Evolutionary conservation across 371 early-diverging fungal genomes (phyloP), one percentile per base, ranked within the genome.

Genomic region (Phascolomyces articulosus): DNA sequence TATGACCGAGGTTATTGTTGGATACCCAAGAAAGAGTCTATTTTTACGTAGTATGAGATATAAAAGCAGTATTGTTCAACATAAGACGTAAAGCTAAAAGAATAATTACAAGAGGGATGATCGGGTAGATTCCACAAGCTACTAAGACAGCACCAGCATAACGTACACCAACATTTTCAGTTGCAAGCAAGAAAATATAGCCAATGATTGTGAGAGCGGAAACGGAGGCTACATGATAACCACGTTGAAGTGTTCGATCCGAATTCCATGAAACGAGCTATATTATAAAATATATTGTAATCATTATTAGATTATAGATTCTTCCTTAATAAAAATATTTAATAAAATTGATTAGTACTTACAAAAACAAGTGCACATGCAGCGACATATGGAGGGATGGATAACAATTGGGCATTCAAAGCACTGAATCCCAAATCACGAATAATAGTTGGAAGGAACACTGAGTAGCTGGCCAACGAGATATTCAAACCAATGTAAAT

Each of bases 1-100:
- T 85, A 55, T 84, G 84, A 9, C 87, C 86, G 21, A 84, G 64
- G 26, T 84, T 70, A 60, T 85, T 86, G 66, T 86, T 85, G 7
- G 83, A 77, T 2, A 85, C 61, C 87, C 87, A 86, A 41, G 82
- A 81, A 20, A 85, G 66, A 26, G 82, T 78, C 20, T 68, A 54
- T 67, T 34, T 34, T 34, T 34, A 34, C 9, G 6, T 34, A 34
- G 6, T 9, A 34, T 9, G 9, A 34, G 31, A 31, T 6, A 34
- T 9, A 34, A 34, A 34, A 34, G 11, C 9, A 34, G 34, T 34
- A 9, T 9, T 2, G 34, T 10, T 24, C 23, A 40, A 48, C 40
- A n/a, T 59, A n/a, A n/a, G n/a, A n/a, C n/a, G n/a, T 1, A 0
- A 34, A 51, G 2, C 21, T 23, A 24, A 3, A 51, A 15, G 9